phyloP scores from a whole-genome alignment of 495 filamentous ascomycete species.

The Podospora fimiseda region DNA sequence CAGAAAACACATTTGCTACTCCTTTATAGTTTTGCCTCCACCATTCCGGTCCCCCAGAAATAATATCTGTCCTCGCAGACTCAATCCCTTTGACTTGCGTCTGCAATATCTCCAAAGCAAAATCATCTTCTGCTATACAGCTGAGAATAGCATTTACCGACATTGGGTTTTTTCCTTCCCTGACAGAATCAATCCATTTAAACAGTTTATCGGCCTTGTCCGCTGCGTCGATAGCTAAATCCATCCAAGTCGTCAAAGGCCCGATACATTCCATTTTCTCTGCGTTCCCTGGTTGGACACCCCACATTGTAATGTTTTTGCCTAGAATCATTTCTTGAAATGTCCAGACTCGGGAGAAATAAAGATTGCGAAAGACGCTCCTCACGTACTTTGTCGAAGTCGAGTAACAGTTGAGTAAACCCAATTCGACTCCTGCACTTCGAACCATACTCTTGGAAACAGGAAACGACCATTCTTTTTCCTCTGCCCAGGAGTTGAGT shows the following conservation, averaged over 20 bases:
- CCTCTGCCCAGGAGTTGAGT: background rate
- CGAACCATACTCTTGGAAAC: background rate
- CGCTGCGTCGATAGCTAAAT: constrained; percentile 19
- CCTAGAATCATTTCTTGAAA: constrained; percentile 28
- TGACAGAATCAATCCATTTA: constrained; percentile 13
- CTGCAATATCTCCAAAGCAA: constrained; percentile 8
- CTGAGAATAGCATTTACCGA: background rate
- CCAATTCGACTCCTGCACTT: constrained; percentile 14
- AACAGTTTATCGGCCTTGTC: constrained; percentile 22
- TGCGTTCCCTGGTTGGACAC: constrained; percentile 3
- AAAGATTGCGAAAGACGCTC: constrained; percentile 20
- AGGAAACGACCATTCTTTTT: background rate
- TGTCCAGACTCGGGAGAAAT: constrained; percentile 23
- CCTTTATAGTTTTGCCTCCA: constrained; percentile 22
- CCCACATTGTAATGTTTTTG: constrained; percentile 23
- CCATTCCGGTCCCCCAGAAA: constrained; percentile 20
- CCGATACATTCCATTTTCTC: constrained; percentile 14
- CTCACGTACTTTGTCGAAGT: constrained; percentile 16
- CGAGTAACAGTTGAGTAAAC: constrained; percentile 23
- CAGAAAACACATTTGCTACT: constrained; percentile 23
- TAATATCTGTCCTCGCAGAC: constrained; percentile 19
- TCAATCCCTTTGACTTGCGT: constrained; percentile 18
- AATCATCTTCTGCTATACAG: constrained; percentile 2
- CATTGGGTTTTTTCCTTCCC: background rate
- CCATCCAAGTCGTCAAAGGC: constrained; percentile 20